Evolutionary conservation across 352 stramenopile species (phyloP), one percentile per base, ranked within the genome.

Genomic region (Globisporangium alternatum): DNA sequence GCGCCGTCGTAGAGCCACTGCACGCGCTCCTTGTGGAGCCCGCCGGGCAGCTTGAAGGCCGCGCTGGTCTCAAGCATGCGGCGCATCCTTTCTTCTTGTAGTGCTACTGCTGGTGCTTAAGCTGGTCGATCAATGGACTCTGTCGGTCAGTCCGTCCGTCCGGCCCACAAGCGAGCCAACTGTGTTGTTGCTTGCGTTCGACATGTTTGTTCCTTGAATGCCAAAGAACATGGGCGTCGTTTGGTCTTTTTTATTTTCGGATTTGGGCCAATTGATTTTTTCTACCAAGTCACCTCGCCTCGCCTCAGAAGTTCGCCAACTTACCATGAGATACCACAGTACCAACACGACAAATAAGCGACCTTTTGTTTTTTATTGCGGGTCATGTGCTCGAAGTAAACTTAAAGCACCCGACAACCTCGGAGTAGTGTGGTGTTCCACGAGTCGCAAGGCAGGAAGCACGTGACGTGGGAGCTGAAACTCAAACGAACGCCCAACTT

Each of bases 1-100:
- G 67, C 30, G 33, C 84, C 84, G 58, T 91, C 79, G 60, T 87
- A 90, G 35, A 91, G 69, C 85, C 85, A 93, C 70, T 89, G 77
- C 13, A 93, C 69, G 44, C 85, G 81, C 65, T 93, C 81, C 19
- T 41, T 63, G 30, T 91, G 83, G 37, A 93, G 69, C n/a, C 85
- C 85, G 7, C 47, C 66, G 21, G 85, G 81, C 59, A 93, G 72
- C 49, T 70, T 65, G 33, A 90, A 56, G 30, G 52, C 30, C 19
- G 41, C 43, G 61, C 15, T 72, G 19, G 74, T 71, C 65, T 90
- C 81, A 7, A 90, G 70, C 33, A 77, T 69, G 49, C 78, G 81
- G 21, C 78, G 75, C 43, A 88, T 81, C 37, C 43, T 69, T 6
- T 48, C 43, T 47, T 28, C 25, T 28, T 28, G 25, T 28, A 2